Evolutionary conservation across 805 yeast species (phyloP).

Genomic region (Metschnikowia matae): DNA sequence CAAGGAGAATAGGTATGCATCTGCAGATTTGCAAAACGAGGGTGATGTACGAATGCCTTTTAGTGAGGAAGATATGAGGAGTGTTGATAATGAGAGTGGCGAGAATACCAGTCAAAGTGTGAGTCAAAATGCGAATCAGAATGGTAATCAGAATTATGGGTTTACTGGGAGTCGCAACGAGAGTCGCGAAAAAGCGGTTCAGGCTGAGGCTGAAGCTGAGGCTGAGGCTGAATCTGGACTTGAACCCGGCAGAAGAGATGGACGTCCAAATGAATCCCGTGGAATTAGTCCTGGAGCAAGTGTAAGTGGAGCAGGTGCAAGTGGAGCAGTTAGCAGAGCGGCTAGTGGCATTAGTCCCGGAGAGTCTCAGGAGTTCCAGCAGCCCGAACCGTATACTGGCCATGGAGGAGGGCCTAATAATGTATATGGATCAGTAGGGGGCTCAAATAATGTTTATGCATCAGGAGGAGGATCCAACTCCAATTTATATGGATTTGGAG

Average conservation of each 20-base stretch:
- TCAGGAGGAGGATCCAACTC: not conserved
- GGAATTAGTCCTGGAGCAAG: no score
- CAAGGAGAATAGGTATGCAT: conserved; percentile 28
- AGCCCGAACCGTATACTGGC: no score
- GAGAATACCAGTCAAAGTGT: not conserved
- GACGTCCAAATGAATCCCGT: no score
- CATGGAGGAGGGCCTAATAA: no score
- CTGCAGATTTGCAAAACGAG: conserved; percentile 27
- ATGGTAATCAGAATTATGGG: not conserved
- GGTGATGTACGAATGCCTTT: conserved; percentile 21
- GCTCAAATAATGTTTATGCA: not conserved
- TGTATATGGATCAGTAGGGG: not conserved
- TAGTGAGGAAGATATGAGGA: conserved; percentile 13
- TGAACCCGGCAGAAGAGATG: no score
- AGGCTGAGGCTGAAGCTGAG: no score
- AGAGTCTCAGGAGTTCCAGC: no score
- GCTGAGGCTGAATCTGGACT: no score
- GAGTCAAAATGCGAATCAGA: no score
- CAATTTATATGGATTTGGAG: not conserved
- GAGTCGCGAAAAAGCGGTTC: not conserved
- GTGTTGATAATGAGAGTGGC: conserved; percentile 5
- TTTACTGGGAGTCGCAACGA: not conserved
- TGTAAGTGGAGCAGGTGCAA: no score
- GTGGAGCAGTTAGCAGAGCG: no score
- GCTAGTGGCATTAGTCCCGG: no score